phyloP scores from a whole-genome alignment of 441 rosid genomes.

The Erodium trifolium region DNA sequence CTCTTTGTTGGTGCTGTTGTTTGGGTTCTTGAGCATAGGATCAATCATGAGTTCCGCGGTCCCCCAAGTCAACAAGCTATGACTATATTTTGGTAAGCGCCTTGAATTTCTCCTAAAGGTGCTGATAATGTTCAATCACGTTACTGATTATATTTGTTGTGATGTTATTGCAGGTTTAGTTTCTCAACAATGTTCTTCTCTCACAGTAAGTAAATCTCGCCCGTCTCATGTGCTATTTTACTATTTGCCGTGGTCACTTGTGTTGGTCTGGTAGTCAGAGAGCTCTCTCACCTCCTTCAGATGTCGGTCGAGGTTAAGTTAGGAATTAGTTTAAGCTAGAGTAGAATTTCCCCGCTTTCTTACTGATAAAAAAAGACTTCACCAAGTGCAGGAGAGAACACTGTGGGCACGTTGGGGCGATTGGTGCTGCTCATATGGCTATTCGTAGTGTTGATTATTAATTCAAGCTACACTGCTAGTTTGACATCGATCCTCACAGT shows the following conservation, averaged over 20 bases:
- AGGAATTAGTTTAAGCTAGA: too few relatives aligned
- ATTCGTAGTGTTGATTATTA: slow-evolving; percentile 83
- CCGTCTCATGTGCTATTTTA: too few relatives aligned
- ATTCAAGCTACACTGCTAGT: slow-evolving; percentile 96
- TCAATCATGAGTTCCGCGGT: slow-evolving; percentile 79
- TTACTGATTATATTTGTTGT: slow-evolving; percentile 17
- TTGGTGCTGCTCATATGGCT: slow-evolving; percentile 83
- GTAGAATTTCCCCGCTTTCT: too few relatives aligned
- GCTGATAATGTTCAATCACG: slow-evolving; percentile 3
- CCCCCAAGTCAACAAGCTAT: slow-evolving; percentile 73
- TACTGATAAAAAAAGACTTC: not conserved
- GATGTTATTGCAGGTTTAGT: slow-evolving; percentile 75
- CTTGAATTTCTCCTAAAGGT: not conserved
- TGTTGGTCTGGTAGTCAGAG: too few relatives aligned
- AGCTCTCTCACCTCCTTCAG: too few relatives aligned
- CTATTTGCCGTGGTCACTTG: too few relatives aligned
- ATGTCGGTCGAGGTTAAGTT: too few relatives aligned
- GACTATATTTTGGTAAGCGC: slow-evolving; percentile 72
- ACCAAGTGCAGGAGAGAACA: slow-evolving; percentile 65
- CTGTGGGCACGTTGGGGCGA: slow-evolving; percentile 76
- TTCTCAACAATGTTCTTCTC: slow-evolving; percentile 98
- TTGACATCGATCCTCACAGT: slow-evolving; percentile 92
- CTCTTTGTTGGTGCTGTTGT: slow-evolving; percentile 82
- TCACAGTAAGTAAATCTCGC: slow-evolving; percentile 51
- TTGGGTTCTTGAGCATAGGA: slow-evolving; percentile 93